These are phyloP conservation scores for Leccinum subfulvum DNA, from an alignment of 1,284 basidiomycete genomes.

Conservation along the genomic window DNA sequence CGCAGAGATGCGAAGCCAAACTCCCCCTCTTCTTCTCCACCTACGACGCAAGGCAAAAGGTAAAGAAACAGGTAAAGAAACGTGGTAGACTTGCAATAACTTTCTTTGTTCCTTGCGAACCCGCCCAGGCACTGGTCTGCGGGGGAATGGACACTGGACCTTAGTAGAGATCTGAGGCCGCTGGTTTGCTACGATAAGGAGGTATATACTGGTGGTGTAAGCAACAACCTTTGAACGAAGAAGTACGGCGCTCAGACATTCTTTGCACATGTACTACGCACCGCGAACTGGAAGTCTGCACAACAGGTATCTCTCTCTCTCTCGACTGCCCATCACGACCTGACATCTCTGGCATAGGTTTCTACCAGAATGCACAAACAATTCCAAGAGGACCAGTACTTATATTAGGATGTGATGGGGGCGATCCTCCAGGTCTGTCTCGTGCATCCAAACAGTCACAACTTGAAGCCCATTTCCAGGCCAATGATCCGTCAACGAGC, in stretches of 20 bases:
- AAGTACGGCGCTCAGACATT: constrained; percentile 78
- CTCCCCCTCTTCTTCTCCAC: too few relatives aligned
- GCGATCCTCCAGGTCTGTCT: constrained; percentile 69
- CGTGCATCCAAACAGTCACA: constrained; percentile 1
- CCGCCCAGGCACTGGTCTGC: too few relatives aligned
- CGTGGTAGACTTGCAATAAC: too few relatives aligned
- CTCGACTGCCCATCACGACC: background rate
- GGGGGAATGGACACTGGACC: too few relatives aligned
- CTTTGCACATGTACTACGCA: constrained; percentile 69
- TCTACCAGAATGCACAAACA: constrained; percentile 77
- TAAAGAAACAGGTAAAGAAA: too few relatives aligned
- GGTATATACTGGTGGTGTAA: too few relatives aligned
- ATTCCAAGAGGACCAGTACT: constrained; percentile 74
- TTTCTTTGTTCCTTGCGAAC: too few relatives aligned
- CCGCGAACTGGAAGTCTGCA: constrained; percentile 76
- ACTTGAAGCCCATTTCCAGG: constrained; percentile 40
- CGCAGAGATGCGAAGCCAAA: too few relatives aligned
- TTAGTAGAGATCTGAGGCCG: too few relatives aligned
- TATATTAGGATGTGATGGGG: constrained; percentile 82
- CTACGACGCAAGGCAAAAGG: too few relatives aligned
- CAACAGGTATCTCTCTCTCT: constrained; percentile 54
- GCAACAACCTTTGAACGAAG: constrained; percentile 74
- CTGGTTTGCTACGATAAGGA: too few relatives aligned
- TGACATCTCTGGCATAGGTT: constrained; percentile 40
- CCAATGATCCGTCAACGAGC: constrained; percentile 60